Conservation (phyloP, 1,284 basidiomycete species). For the Moniliella sp. region DNA sequence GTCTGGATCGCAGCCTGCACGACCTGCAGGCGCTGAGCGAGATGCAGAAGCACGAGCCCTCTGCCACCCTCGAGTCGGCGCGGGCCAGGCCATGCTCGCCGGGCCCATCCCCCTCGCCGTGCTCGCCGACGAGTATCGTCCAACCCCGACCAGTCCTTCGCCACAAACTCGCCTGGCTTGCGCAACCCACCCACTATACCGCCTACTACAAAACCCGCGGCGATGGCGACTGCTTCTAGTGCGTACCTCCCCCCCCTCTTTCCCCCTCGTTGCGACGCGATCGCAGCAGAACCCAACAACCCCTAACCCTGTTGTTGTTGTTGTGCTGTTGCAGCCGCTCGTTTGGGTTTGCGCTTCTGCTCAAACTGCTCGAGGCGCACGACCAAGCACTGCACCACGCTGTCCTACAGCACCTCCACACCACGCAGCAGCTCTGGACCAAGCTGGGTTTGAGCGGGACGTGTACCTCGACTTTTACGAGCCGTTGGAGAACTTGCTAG, state of each 20-base stretch:
- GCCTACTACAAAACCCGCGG: constrained; percentile 8
- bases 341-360: constrained; percentile 19
- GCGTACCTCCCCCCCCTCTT: not conserved
- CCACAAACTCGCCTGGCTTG: constrained; percentile 15
- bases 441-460: constrained; percentile 13
- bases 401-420: constrained; percentile 10
- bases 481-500: constrained; percentile 11
- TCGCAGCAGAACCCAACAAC: not conserved
- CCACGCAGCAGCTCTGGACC: constrained; percentile 7
- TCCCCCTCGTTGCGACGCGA: too few relatives aligned
- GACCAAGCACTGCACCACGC: constrained; percentile 13
- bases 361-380: constrained; percentile 11
- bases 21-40: too few relatives aligned
- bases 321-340: constrained; percentile 4
- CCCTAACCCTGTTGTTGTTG: not conserved
- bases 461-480: constrained; percentile 18
- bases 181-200: constrained; percentile 9
- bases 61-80: too few relatives aligned
- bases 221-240: constrained; percentile 24
- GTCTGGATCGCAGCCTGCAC: too few relatives aligned
- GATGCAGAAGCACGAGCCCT: too few relatives aligned
- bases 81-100: too few relatives aligned
- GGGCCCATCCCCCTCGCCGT: too few relatives aligned
- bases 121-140: constrained; percentile 8
- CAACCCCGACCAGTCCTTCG: constrained; percentile 7